Percentiles rank a stretch among this genome's conserved stretches.
phyloP scores from a whole-genome alignment of 2,329 filamentous ascomycete species.

The Colletotrichum sp. region DNA sequence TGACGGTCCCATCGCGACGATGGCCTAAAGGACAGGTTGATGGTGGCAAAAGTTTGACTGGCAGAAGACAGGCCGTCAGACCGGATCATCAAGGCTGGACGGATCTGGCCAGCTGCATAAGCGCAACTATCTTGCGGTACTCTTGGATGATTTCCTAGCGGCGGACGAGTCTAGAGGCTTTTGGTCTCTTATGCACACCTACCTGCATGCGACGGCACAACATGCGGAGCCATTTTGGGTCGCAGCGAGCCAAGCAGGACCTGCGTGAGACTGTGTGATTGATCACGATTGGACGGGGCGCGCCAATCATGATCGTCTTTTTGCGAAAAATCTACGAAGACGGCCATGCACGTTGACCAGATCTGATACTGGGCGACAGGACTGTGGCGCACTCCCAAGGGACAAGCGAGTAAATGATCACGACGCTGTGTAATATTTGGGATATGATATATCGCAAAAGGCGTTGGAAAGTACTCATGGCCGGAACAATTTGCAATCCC shows the following conservation, averaged over 20 bases:
- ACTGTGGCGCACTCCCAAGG: neutral
- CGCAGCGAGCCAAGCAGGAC: constrained; percentile 1
- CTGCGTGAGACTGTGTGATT: neutral
- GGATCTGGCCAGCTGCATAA: constrained; percentile 21
- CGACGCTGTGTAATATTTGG: neutral
- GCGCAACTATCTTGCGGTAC: constrained; percentile 23
- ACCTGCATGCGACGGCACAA: constrained; percentile 6
- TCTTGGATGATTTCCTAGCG: constrained; percentile 13
- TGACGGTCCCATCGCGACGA: neutral
- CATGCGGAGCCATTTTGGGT: neutral
- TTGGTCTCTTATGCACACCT: constrained; percentile 1
- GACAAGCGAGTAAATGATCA: neutral
- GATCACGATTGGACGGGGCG: neutral
- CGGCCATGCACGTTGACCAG: neutral
- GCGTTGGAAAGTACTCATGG: neutral
- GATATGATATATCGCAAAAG: constrained; percentile 9
- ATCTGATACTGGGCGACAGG: neutral
- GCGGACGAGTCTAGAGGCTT: neutral
- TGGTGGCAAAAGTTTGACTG: neutral
- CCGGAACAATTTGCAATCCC: constrained; percentile 11
- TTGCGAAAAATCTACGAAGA: neutral
- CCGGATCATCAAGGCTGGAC: neutral
- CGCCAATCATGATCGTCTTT: constrained; percentile 3
- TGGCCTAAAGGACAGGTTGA: neutral
- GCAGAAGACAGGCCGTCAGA: neutral